Percentiles rank a stretch among this genome's conserved stretches.
These are phyloP conservation scores for Hydnomerulius pinastri DNA, from an alignment of 768 basidiomycete species.

Conservation along the genomic window DNA sequence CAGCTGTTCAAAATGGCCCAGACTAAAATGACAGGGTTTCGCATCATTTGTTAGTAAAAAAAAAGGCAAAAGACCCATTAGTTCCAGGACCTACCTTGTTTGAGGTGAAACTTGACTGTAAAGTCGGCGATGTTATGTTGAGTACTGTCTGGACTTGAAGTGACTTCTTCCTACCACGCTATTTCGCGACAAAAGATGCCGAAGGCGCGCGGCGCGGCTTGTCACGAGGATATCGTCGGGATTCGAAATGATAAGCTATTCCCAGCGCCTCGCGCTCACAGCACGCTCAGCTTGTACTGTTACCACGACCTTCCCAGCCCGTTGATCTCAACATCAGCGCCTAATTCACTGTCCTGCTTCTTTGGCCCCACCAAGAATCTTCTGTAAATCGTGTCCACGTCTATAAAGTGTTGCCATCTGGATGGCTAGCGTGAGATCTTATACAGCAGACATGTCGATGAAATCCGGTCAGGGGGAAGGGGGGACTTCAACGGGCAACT, in stretches of 20 bases:
- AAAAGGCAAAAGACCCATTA: not conserved
- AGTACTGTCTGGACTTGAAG: no score
- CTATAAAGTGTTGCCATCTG: constrained; percentile 1
- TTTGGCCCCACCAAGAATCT: constrained; percentile 5
- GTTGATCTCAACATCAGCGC: not conserved
- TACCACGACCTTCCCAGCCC: constrained; percentile 27
- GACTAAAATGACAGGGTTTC: not conserved
- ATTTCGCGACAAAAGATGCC: no score
- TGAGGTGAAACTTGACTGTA: no score
- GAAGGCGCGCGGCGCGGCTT: not conserved
- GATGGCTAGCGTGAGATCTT: constrained; percentile 18
- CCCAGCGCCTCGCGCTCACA: constrained; percentile 21
- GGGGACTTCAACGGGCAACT: not conserved
- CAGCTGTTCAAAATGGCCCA: not conserved
- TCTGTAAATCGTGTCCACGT: not conserved
- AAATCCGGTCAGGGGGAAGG: not conserved
- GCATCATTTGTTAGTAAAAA: not conserved
- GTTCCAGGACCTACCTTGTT: not conserved
- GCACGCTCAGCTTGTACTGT: constrained; percentile 17
- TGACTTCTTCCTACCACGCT: no score
- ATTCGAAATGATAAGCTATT: constrained; percentile 22
- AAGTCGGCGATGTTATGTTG: no score
- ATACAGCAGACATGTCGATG: constrained; percentile 8
- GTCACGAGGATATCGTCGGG: constrained; percentile 20
- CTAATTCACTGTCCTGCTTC: not conserved